Conservation (phyloP, 73 alveolate species). For the Blepharisma stoltei region DNA sequence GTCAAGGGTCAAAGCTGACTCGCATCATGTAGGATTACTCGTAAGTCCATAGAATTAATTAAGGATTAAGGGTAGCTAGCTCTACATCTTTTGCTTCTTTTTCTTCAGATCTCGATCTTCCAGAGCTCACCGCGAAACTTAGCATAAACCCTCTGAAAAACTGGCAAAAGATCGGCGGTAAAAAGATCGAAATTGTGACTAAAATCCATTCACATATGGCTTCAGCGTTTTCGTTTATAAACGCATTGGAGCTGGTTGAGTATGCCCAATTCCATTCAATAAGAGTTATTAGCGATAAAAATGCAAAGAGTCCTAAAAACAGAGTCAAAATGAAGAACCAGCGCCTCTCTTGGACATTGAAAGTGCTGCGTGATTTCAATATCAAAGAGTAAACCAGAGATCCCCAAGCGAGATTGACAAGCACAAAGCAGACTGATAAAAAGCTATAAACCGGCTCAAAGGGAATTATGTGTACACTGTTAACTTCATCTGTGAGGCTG, state of each 20-base stretch:
- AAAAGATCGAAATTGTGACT: neutral
- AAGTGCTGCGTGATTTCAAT: neutral
- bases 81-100: no score
- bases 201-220: neutral
- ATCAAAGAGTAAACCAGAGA: neutral
- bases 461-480: neutral
- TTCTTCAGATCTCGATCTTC: no score
- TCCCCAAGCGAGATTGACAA: neutral
- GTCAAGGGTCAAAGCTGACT: no score
- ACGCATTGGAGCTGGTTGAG: no score
- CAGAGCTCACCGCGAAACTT: no score
- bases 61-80: no score
- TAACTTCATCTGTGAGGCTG: constrained; percentile 9
- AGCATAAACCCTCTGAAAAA: neutral
- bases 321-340: constrained; percentile 5
- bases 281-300: neutral
- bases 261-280: constrained; percentile 10
- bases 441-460: neutral
- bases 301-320: neutral
- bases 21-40: no score
- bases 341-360: neutral
- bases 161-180: neutral
- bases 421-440: neutral
- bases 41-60: no score
- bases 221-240: neutral